Conservation (phyloP, 495 filamentous ascomycete genomes). For the Neurospora hispaniola region DNA sequence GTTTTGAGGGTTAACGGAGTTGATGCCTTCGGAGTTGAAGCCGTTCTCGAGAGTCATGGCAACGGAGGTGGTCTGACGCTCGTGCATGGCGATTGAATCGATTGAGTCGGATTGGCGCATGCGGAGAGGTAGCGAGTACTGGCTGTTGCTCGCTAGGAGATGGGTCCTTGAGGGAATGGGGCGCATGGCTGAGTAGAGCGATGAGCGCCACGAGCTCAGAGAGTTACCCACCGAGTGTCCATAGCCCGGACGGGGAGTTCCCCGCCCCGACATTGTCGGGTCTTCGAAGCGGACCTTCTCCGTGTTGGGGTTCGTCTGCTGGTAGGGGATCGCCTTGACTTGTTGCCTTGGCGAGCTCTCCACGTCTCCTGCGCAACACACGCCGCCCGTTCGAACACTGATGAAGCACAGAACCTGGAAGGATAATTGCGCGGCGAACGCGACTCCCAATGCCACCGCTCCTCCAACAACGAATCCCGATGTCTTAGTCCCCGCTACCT, state of each 20-base stretch:
- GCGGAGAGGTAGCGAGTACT: conserved; percentile 12
- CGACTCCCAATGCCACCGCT: conserved; percentile 28
- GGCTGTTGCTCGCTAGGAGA: conserved; percentile 23
- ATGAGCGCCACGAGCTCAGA: conserved; percentile 42
- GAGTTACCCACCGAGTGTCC: conserved; percentile 37
- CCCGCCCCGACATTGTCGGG: conserved; percentile 13
- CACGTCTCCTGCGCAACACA: conserved; percentile 22
- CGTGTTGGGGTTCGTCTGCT: conserved; percentile 25
- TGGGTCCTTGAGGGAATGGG: conserved; percentile 41
- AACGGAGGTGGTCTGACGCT: conserved; percentile 10
- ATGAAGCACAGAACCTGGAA: conserved; percentile 32
- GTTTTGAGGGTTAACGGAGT: conserved; percentile 46
- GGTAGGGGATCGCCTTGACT: conserved; percentile 38
- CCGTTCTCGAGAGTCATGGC: conserved; percentile 34
- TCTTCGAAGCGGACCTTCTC: conserved; percentile 12
- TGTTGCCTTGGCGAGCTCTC: conserved; percentile 14
- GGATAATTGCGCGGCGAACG: conserved; percentile 29
- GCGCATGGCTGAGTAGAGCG: conserved; percentile 39
- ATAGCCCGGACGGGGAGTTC: conserved; percentile 28
- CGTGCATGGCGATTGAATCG: conserved; percentile 25
- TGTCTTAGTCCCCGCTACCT: conserved; percentile 21
- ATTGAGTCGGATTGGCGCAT: conserved; percentile 26
- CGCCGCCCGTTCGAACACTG: conserved; percentile 13
- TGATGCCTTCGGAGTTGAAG: conserved; percentile 63
- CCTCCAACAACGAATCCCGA: conserved; percentile 27